Base-by-base conservation (phyloP, 2,329 filamentous ascomycete species). In the Colletotrichum chlorophyti region DNA sequence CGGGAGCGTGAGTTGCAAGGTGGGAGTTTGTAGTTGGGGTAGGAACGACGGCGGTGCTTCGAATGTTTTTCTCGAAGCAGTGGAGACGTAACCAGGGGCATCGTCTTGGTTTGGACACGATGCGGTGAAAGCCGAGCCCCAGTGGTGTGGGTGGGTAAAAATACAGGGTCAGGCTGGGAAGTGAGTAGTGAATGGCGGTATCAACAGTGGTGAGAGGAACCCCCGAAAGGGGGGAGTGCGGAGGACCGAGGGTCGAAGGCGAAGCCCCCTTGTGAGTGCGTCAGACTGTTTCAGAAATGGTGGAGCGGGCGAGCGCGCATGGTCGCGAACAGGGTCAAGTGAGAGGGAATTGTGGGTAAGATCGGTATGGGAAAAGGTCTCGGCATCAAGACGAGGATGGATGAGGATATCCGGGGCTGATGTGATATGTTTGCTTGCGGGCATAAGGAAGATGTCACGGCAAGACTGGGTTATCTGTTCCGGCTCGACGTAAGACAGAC, bases 241-340 rank as follows among this genome's bases (percentile, higher is more conserved):
- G 49, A 58, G 63, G 63, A 53, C 49, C 62, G 63, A 63, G 52
- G 54, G 43, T 47, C 47, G 53, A 58, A 21, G 53, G 48, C 38
- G 48, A 54, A 59, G 42, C 67, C 68, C 68, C 66, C 67, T n/a
- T n/a, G n/a, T 64, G 59, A 60, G 64, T 73, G 73, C 72, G 68
- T 74, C 73, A 74, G 68, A 62, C 47, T 61, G 74, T 76, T 76
- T 76, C 74, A 76, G 69, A 65, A 41, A 38, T 21, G 26, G 57
- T 55, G 57, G 43, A 60, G 43, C n/a, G n/a, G n/a, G n/a, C n/a
- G n/a, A n/a, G n/a, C n/a, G 43, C 27, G 55, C 21, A 38, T 40
- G 38, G 51, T 57, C 27, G 45, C 43, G 37, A 40, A 50, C 60
- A 59, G 66, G 55, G 43, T 62, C 57, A 53, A 60, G 59, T 29